phyloP scores from a whole-genome alignment of 140 eudicot species.

The Stevia rebaudiana region DNA sequence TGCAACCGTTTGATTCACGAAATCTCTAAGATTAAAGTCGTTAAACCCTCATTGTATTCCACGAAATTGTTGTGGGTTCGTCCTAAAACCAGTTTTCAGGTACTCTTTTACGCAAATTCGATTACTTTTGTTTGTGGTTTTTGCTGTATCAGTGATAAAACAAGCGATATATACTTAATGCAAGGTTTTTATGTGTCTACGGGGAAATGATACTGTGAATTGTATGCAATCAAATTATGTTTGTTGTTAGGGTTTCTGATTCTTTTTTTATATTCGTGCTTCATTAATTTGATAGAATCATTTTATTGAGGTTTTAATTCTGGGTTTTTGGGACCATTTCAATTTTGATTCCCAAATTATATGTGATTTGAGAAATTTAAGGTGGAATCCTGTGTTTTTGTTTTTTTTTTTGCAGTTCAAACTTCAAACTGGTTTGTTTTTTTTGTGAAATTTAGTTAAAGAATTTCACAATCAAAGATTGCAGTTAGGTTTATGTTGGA shows the following conservation, averaged over 20 bases:
- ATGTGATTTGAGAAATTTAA: conserved; percentile 13
- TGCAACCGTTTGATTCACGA: conserved; percentile 20
- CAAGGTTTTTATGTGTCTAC: conserved; percentile 1
- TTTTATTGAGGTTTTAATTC: not conserved
- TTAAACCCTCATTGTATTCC: conserved; percentile 31
- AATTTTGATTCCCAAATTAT: not conserved
- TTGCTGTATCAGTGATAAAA: not conserved
- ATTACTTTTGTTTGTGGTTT: conserved; percentile 2
- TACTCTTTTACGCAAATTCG: conserved; percentile 11
- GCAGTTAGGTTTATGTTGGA: conserved; percentile 24
- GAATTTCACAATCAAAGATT: conserved; percentile 12
- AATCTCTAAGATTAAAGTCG: conserved; percentile 25
- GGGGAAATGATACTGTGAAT: not conserved
- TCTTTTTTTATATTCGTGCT: not conserved
- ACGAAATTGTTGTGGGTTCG: conserved; percentile 25
- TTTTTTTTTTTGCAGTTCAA: conserved; percentile 4
- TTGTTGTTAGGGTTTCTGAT: conserved; percentile 20
- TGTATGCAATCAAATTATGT: conserved; percentile 9
- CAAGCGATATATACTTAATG: conserved; percentile 4
- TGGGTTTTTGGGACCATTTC: conserved; percentile 9
- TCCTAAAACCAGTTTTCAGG: conserved; percentile 26
- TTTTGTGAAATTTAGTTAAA: conserved; percentile 21
- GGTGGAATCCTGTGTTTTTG: conserved; percentile 18
- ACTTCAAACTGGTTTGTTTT: conserved; percentile 11
- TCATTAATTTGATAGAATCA: conserved; percentile 5